A percentile compares a stretch with the other conserved stretches of the same genome.
These are phyloP conservation scores for Candida qinlingensis DNA, from an alignment of 805 yeast species.

Conservation along the genomic window DNA sequence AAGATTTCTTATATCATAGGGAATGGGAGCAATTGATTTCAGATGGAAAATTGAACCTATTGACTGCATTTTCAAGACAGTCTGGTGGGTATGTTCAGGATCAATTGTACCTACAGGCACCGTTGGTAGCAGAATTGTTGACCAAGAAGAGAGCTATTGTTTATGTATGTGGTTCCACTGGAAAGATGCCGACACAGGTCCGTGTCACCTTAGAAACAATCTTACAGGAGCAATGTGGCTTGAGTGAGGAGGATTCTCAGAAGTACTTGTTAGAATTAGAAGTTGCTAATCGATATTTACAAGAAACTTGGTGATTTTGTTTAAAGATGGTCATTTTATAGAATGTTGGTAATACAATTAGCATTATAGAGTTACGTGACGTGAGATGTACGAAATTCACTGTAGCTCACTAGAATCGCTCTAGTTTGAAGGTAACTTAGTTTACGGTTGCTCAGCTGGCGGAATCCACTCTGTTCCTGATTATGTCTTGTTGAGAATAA, in stretches of 20 bases:
- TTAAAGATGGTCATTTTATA: not conserved
- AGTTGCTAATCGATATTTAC: conserved; percentile 59
- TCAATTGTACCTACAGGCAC: conserved; percentile 46
- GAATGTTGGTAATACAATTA: not conserved
- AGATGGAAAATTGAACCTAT: conserved; percentile 34
- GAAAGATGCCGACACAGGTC: conserved; percentile 89
- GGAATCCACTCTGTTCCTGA: too few relatives aligned
- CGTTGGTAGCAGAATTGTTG: conserved; percentile 46
- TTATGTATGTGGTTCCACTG: conserved; percentile 89
- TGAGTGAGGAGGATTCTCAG: conserved; percentile 42
- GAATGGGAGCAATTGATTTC: conserved; percentile 40
- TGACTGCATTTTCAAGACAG: conserved; percentile 47
- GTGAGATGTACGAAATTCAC: too few relatives aligned
- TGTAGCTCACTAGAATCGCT: too few relatives aligned
- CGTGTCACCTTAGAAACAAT: conserved; percentile 71
- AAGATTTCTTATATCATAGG: conserved; percentile 63
- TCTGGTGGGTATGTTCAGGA: conserved; percentile 75
- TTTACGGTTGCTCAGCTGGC: too few relatives aligned
- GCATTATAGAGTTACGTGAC: not conserved
- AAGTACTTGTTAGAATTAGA: conserved; percentile 56
- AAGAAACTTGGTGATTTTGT: conserved; percentile 74
- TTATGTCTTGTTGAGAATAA: too few relatives aligned
- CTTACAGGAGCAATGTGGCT: conserved; percentile 39
- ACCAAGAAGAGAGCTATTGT: conserved; percentile 52
- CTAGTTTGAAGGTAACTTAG: too few relatives aligned